Conservation (phyloP, 441 rosid genomes). For the Gossypium aridum region DNA sequence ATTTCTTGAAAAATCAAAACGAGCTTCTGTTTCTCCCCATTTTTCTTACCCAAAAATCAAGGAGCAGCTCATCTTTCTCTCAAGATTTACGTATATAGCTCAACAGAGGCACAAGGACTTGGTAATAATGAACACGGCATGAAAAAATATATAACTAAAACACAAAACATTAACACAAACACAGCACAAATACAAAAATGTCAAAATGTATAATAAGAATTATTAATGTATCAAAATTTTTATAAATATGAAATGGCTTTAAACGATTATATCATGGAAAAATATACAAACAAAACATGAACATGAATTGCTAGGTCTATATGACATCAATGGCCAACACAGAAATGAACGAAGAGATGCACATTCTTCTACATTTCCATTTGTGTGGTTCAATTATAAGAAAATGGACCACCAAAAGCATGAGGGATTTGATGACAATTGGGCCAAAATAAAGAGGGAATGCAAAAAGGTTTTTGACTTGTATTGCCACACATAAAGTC, state of each 20-base stretch:
- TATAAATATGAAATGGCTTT: neutral
- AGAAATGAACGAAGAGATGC: slow-evolving; percentile 16
- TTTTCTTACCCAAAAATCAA: too few species aligned
- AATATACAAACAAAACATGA: neutral
- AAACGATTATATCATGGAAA: neutral
- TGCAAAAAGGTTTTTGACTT: slow-evolving; percentile 3
- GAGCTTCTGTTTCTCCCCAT: too few species aligned
- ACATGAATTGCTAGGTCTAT: neutral
- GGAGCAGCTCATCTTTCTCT: too few species aligned
- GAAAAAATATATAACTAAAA: neutral
- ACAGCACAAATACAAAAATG: neutral
- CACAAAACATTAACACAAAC: neutral
- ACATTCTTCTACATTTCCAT: slow-evolving; percentile 18
- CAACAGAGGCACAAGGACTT: too few species aligned
- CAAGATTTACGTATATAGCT: too few species aligned
- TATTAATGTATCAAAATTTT: neutral
- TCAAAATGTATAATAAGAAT: neutral
- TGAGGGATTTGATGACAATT: slow-evolving; percentile 23
- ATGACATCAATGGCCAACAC: neutral
- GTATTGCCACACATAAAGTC: neutral
- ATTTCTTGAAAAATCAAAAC: too few species aligned
- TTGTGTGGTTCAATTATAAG: slow-evolving; percentile 23
- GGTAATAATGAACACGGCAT: neutral
- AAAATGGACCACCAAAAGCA: slow-evolving; percentile 23
- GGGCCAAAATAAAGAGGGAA: slow-evolving; percentile 18